Conservation (phyloP, 495 filamentous ascomycete species). For the Cladorrhinum samala region DNA sequence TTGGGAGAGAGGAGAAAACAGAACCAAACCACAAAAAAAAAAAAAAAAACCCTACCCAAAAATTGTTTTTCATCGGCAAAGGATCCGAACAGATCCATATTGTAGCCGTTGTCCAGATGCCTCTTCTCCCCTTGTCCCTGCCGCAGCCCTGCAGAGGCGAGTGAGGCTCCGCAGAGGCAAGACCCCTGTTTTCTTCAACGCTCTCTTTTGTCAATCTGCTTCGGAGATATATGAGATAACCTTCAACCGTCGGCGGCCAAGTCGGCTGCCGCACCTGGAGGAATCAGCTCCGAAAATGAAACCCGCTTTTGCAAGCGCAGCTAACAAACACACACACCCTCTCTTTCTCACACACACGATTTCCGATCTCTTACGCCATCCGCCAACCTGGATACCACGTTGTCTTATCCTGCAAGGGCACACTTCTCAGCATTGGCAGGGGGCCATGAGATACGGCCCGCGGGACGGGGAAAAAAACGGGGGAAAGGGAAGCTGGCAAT, state of each 20-base stretch:
- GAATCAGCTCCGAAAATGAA: neutral
- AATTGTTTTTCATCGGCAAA: too few relatives aligned
- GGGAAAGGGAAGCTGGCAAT: too few relatives aligned
- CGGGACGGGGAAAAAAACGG: neutral
- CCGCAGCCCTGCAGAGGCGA: conserved; percentile 3
- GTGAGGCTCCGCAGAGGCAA: neutral
- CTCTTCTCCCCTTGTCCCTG: neutral
- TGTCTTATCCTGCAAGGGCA: neutral
- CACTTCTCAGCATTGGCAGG: neutral
- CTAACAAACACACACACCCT: too few relatives aligned
- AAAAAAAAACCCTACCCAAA: too few relatives aligned
- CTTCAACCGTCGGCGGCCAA: neutral
- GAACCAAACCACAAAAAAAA: too few relatives aligned
- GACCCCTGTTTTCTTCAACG: conserved; percentile 1
- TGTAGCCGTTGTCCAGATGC: neutral
- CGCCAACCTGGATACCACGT: neutral
- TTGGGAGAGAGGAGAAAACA: too few relatives aligned
- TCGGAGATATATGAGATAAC: neutral
- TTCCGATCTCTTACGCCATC: neutral
- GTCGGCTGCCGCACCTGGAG: neutral
- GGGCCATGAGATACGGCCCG: neutral
- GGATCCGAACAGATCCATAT: neutral
- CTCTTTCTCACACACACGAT: neutral
- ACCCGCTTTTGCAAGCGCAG: too few relatives aligned
- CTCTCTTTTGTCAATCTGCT: neutral